Percentiles rank a stretch among this genome's conserved stretches.
These are phyloP conservation scores for Candida gorgasii DNA, from an alignment of 805 yeast genomes.

Conservation along the genomic window DNA sequence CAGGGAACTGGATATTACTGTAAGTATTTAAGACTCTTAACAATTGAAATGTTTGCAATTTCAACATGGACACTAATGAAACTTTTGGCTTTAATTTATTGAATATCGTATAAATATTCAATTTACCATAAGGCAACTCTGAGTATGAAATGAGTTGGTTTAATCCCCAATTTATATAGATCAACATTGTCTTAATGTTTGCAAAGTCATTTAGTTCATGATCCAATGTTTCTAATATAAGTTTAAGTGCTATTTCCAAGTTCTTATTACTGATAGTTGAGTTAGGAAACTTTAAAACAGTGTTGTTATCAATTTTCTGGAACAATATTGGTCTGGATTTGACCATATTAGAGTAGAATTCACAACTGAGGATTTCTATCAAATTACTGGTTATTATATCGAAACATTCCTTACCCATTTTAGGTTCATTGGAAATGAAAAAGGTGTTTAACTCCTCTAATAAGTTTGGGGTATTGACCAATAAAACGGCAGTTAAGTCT, in stretches of 20 bases:
- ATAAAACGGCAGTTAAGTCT: background rate
- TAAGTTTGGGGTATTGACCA: background rate
- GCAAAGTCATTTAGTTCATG: constrained; percentile 21
- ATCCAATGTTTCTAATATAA: constrained; percentile 22
- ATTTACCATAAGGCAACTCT: constrained; percentile 17
- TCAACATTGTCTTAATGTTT: constrained; percentile 11
- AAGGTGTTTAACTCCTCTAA: background rate
- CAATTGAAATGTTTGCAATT: constrained; percentile 7
- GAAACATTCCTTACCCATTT: background rate
- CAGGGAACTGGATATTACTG: background rate
- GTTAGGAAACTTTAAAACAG: constrained; percentile 3
- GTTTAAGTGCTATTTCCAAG: constrained; percentile 16
- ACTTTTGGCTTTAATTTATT: constrained; percentile 22
- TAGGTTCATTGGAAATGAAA: background rate
- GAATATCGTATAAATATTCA: constrained; percentile 18
- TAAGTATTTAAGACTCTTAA: background rate
- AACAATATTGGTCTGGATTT: background rate
- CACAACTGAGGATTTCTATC: constrained; percentile 2
- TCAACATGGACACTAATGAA: constrained; percentile 21
- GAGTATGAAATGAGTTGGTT: constrained; percentile 13
- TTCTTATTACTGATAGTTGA: constrained; percentile 10
- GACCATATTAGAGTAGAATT: background rate
- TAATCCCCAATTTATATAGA: constrained; percentile 14
- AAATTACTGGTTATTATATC: background rate
- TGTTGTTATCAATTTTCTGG: background rate